Evolutionary conservation across 1,139 yeast species (phyloP), one percentile per base, ranked within the genome.

Genomic region (Hanseniaspora sp.): DNA sequence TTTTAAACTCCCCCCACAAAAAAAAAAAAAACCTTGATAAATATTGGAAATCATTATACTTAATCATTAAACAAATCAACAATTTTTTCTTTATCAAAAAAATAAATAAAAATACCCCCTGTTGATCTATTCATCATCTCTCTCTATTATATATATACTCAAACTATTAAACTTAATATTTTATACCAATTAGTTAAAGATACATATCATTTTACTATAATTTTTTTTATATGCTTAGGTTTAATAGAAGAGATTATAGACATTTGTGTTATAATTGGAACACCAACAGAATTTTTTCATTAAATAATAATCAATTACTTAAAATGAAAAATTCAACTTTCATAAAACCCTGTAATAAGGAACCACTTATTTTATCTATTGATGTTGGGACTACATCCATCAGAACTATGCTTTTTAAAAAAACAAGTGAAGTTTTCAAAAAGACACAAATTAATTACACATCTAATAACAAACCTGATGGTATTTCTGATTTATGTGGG

Each of bases 301-400:
- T 40, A 7, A 9, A 40, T 33, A 17, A 40, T 35, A 28, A 39
- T 43, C 51, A 39, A 29, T 15, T 12, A 28, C n/a, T 38, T 37
- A 30, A 45, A 33, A 31, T 45, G 33, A 9, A 45, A 30, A 12
- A 45, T 45, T 23, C 23, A 23, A 23, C 23, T 23, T 23, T 23
- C 4, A 23, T 23, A 23, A 23, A 23, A 23, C 23, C 23, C 4
- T 42, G 11, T 37, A 2, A 29, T 6, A 48, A 45, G 23, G 54
- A 51, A 33, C 82, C 84, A 1, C 70, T 82, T 55, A 73, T 83
- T 51, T 87, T 84, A 30, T 74, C 95, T 56, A 81, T 88, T 54
- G 96, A 88, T 67, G 87, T 87, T 54, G 97, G 97, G 46, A 88
- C 97, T 46, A 90, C 97, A 1, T 86, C 95, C 28, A 86, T 96